A percentile compares a stretch with the other conserved stretches of the same genome.
phyloP scores from a whole-genome alignment of 2,329 filamentous ascomycete species.

The Fusarium bactridioides region DNA sequence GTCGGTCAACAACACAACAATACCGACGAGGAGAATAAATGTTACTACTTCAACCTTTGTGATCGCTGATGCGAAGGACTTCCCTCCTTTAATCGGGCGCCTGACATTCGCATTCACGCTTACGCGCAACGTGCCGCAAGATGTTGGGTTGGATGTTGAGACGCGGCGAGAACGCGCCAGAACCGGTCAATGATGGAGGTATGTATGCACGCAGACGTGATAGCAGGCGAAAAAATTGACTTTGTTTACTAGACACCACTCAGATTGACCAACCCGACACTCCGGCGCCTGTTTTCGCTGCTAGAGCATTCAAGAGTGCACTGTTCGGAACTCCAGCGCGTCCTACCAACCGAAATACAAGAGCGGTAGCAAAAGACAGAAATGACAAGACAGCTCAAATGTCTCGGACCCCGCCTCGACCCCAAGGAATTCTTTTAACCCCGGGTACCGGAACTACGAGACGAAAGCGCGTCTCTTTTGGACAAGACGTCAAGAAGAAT shows the following conservation, averaged over 20 bases:
- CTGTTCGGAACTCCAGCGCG: constrained; percentile 67
- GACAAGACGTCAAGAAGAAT: constrained; percentile 61
- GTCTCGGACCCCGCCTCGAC: constrained; percentile 58
- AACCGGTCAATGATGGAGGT: constrained; percentile 44
- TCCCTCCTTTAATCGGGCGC: background rate
- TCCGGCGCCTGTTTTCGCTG: constrained; percentile 71
- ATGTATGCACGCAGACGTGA: constrained; percentile 6
- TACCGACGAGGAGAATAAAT: constrained; percentile 13
- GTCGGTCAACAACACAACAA: constrained; percentile 2
- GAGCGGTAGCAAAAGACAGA: constrained; percentile 34
- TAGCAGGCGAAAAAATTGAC: background rate
- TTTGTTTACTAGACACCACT: constrained; percentile 47
- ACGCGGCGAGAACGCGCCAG: constrained; percentile 51
- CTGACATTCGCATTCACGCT: background rate
- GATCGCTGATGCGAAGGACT: constrained; percentile 21
- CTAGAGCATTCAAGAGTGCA: constrained; percentile 69
- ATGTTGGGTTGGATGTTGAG: constrained; percentile 70
- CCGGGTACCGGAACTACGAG: constrained; percentile 68
- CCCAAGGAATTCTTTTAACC: constrained; percentile 68
- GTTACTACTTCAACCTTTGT: constrained; percentile 7
- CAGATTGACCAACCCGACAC: constrained; percentile 69
- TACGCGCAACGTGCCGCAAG: constrained; percentile 14
- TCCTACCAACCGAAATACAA: constrained; percentile 44
- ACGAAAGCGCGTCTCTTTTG: constrained; percentile 72
- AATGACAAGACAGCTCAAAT: constrained; percentile 38